These are phyloP conservation scores for Tetraselmis striata DNA, from an alignment of 139 green algal genomes.

Conservation along the genomic window DNA sequence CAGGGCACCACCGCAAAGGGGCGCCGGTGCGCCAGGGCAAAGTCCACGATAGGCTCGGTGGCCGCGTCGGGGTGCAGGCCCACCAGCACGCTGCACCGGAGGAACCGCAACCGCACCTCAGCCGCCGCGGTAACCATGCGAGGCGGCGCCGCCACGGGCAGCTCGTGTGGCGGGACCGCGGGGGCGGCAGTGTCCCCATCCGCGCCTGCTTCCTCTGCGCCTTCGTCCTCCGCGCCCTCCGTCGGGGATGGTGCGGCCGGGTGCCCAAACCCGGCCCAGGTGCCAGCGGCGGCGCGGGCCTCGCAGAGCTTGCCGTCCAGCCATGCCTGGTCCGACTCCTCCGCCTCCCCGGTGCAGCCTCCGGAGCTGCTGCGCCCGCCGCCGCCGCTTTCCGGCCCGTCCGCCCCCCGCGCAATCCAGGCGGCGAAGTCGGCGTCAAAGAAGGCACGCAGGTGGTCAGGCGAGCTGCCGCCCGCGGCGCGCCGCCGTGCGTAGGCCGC, in stretches of 20 bases:
- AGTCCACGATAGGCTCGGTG: constrained; percentile 43
- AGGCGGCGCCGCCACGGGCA: not conserved
- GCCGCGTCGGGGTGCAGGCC: constrained; percentile 54
- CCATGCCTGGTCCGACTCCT: too few relatives aligned
- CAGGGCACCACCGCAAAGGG: constrained; percentile 54
- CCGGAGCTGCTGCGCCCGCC: too few relatives aligned
- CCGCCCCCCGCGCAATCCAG: too few relatives aligned
- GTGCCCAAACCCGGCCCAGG: not conserved
- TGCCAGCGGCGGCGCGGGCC: too few relatives aligned
- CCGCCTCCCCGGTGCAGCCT: too few relatives aligned
- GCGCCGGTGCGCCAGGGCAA: constrained; percentile 22
- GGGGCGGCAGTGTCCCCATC: constrained; percentile 8
- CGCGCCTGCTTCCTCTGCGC: not conserved
- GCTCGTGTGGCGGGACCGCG: constrained; percentile 1
- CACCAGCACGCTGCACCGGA: constrained; percentile 29
- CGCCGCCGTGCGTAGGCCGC: not conserved
- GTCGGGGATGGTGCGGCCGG: not conserved
- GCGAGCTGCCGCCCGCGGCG: too few relatives aligned
- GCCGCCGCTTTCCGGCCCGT: too few relatives aligned
- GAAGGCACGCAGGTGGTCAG: not conserved
- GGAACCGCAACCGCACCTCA: too few relatives aligned
- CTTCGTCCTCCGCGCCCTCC: not conserved
- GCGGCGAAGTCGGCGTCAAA: too few relatives aligned
- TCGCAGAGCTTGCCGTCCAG: too few relatives aligned
- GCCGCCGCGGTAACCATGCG: too few relatives aligned